Base-by-base conservation (phyloP, 352 stramenopile genomes). In the Globisporangium nagaii region DNA sequence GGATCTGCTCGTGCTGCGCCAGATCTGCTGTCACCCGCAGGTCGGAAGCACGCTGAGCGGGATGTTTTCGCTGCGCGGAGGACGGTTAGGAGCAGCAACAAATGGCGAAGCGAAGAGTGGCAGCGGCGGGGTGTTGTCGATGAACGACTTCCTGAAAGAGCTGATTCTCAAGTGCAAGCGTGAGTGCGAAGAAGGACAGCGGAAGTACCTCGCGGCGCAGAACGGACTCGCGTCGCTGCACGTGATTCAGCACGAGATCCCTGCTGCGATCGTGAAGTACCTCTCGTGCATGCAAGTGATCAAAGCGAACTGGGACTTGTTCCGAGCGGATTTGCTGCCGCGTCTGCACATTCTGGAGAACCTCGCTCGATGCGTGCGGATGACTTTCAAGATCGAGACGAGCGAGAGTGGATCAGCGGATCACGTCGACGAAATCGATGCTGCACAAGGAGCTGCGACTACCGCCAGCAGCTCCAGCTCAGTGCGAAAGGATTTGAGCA, bases 21-120 rank as follows among this genome's bases (percentile, higher is more conserved):
- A 96, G 58, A 79, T 96, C 4, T 98, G 92, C 56, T 97, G 89
- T 41, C 92, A 98, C 66, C 92, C 90, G 7, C 88, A 97, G 63
- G 78, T 98, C 15, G 82, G 83, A 8, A 71, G 70, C 15, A 63
- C 66, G 22, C 44, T 76, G 6, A 53, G 46, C 4, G 53, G 55
- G 4, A 53, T 58, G 19, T 50, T 55, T 46, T 56, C 45, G 10
- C 27, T 53, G 8, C 43, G 53, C 1, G 43, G 22, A 12, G 51
- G 66, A 17, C 28, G 24, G 44, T 36, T 36, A 24, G 36, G n/a
- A 0, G 19, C 20, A 32, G 6, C 40, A 19, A n/a, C 10, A 53
- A 51, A 43, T 39, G 48, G 35, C 13, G 20, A 24, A 35, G 35
- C 45, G 40, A 17, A 17, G 6, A 37, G 27, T 6, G 30, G 43